Evolutionary conservation across 2,329 filamentous ascomycete species (phyloP), one percentile per base, ranked within the genome.

Genomic region (Colletotrichum sp.): DNA sequence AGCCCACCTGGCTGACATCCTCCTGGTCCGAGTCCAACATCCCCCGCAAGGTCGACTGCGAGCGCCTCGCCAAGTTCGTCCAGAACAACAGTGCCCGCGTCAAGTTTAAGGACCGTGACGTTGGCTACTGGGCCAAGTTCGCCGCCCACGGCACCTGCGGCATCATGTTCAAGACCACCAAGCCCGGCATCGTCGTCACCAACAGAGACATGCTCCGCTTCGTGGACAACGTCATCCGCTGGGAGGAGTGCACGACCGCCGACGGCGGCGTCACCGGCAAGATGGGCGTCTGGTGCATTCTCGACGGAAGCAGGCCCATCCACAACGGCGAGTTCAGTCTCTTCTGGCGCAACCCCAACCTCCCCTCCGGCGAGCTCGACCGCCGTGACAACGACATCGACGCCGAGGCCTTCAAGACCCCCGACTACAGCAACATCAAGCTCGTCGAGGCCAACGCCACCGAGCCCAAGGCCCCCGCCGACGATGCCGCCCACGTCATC

Each of bases 141-240:
- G 49, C 73, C 3, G 70, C 70, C 27, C 70, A 76, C 59, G 70
- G 66, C 15, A 61, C 73, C 19, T 76, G 73, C 61, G 73, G 70
- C 27, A 9, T 76, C 59, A 69, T 59, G 44, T 69, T 73, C 44
- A 68, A 39, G 32, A 68, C 70, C 13, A 64, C 39, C 15, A 63
- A 73, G 13, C n/a, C 39, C 15, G 57, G 32, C 6, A 44, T 76
- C 6, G 22, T 32, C 29, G n/a, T 76, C 57, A 73, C 44, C 44
- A 64, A 59, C 44, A 32, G 44, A 27, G 73, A 76, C 64, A 76
- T 73, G 64, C 61, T 59, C 15, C 32, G 27, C 64, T 76, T 76
- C 44, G 57, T 76, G 8, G 63, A 73, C 55, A 57, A 44, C 2
- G 64, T 49, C 29, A 34, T 73, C 5, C 29, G 52, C 29, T 76